Percentiles rank a stretch among this genome's conserved stretches.
Conservation (phyloP, 495 filamentous ascomycete genomes). For the Symbiotaphrina buchneri region DNA sequence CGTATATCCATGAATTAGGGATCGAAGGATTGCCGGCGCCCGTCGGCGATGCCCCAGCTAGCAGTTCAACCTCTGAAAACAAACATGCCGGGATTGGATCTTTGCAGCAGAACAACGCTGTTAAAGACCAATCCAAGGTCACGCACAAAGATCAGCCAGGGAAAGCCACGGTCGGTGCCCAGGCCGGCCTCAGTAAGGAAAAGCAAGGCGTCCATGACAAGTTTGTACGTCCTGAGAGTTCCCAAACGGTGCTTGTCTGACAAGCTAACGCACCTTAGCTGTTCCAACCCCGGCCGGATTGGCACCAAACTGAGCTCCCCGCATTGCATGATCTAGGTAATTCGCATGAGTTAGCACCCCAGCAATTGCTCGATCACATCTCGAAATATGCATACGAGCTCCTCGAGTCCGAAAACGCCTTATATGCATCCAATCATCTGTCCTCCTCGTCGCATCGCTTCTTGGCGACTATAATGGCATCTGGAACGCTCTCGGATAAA, state of each 20-base stretch:
- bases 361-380: constrained; percentile 41
- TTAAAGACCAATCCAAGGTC: too few species aligned
- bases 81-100: too few species aligned
- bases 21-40: too few species aligned
- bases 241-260: neutral
- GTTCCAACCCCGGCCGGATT: constrained; percentile 6
- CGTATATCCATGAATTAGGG: constrained; percentile 1
- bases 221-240: neutral
- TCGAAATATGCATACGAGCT: constrained; percentile 52
- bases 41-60: too few species aligned
- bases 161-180: too few species aligned
- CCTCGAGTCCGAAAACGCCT: constrained; percentile 46
- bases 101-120: too few species aligned
- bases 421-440: constrained; percentile 29
- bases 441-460: constrained; percentile 67
- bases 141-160: too few species aligned
- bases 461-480: constrained; percentile 87
- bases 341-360: constrained; percentile 23
- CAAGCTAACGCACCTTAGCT: constrained; percentile 1
- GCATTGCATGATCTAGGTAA: constrained; percentile 22
- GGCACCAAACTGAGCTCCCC: constrained; percentile 39
- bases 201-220: too few species aligned
- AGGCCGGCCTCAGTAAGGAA: too few species aligned
- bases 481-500: constrained; percentile 89
- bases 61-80: too few species aligned